Evolutionary conservation across 1,284 basidiomycete species (phyloP), one percentile per base, ranked within the genome.

Genomic region (Ustilago trichophora): DNA sequence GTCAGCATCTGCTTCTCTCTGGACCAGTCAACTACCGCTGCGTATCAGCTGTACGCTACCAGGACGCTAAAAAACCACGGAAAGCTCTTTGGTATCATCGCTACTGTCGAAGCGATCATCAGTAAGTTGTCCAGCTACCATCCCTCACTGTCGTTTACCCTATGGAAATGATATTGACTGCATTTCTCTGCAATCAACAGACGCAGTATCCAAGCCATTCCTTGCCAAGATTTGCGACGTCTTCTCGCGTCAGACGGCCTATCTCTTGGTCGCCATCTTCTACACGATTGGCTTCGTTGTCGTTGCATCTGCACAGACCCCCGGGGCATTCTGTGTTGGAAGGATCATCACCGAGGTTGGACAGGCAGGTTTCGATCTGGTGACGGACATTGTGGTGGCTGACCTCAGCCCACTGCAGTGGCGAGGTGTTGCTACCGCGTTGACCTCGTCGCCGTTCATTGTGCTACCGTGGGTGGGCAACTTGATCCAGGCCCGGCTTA

Each of bases 321-420:
- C 59, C 10, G 42, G 33, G 12, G 56, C 56, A 19, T 60, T 59
- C 21, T 42, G 40, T 3, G 46, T 58, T 2, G 66, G 63, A 34
- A 16, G 55, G 12, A 50, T 53, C 46, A 41, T 70, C 29, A 62
- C 52, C 49, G 56, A 66, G n/a, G 45, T 64, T n/a, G 56, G 54
- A 16, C 49, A 70, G 34, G 55, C 66, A 10, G 64, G 59, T 12
- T 44, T 67, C 43, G 66, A 69, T 25, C 50, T 65, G 33, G 38
- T 79, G 21, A 65, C 63, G 18, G 74, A 77, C 49, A 73, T 80
- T 29, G 47, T 79, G 36, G 72, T 77, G 6, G 73, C 63, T 15
- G 77, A 69, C 21, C 31, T 73, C 16, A 69, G 45, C 24, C 56
- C 66, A 12, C 53, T 69, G 3, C 24, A 69, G 27, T 69, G 66